A percentile compares a stretch with the other conserved stretches of the same genome.
These are phyloP conservation scores for Aspergillus heteromorphus DNA, from an alignment of 495 filamentous ascomycete species.

Conservation along the genomic window DNA sequence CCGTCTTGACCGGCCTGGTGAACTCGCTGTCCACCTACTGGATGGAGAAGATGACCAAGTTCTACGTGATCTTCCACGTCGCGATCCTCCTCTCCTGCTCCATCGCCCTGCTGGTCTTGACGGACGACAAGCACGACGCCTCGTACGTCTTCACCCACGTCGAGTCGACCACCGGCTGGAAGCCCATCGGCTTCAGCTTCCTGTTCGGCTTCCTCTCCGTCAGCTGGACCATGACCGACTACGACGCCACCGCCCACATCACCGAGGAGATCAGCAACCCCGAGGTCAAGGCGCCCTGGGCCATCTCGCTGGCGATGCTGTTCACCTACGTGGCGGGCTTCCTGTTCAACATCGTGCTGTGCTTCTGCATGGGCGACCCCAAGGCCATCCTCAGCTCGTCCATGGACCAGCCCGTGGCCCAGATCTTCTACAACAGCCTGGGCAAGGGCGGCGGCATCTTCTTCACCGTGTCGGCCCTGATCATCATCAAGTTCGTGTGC, in stretches of 20 bases:
- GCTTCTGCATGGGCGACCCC: slow-evolving; percentile 55
- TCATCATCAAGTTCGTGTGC: slow-evolving; percentile 48
- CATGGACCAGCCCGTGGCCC: slow-evolving; percentile 56
- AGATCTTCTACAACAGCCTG: slow-evolving; percentile 58
- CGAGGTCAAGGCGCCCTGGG: slow-evolving; percentile 54
- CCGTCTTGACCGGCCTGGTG: slow-evolving; percentile 48
- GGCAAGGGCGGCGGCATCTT: slow-evolving; percentile 54
- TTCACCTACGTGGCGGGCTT: slow-evolving; percentile 59
- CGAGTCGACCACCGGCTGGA: slow-evolving; percentile 56
- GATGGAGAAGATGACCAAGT: slow-evolving; percentile 60
- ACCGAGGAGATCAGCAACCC: slow-evolving; percentile 59
- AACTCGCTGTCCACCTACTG: slow-evolving; percentile 57
- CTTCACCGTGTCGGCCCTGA: slow-evolving; percentile 54
- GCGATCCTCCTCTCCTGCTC: slow-evolving; percentile 52
- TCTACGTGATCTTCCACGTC: slow-evolving; percentile 62
- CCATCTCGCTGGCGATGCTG: slow-evolving; percentile 53
- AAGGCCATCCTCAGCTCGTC: slow-evolving; percentile 36
- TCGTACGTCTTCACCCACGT: slow-evolving; percentile 61
- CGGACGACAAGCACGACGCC: slow-evolving; percentile 53
- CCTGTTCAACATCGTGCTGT: slow-evolving; percentile 59
- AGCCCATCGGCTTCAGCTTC: slow-evolving; percentile 59
- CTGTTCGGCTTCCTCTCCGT: slow-evolving; percentile 66
- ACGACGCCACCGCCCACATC: slow-evolving; percentile 57
- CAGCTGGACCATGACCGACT: slow-evolving; percentile 59
- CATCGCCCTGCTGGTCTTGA: slow-evolving; percentile 54